Evolutionary conservation across 1,284 basidiomycete species (phyloP).

Genomic region (Papiliotrema flavescens): DNA sequence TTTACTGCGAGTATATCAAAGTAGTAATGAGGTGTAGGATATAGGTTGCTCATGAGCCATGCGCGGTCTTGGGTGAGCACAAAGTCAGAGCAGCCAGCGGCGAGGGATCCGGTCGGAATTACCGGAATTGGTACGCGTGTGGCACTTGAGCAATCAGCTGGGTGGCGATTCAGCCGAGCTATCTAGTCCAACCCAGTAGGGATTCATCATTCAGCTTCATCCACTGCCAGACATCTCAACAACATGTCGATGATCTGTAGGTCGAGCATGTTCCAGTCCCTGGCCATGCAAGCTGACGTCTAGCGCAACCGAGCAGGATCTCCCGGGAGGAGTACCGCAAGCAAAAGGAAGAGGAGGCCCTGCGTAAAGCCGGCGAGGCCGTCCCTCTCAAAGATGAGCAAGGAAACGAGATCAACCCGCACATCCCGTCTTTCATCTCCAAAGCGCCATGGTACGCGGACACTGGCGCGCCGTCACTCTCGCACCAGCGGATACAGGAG

Average conservation of each 20-base stretch:
- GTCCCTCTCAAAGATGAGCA: conserved; percentile 92
- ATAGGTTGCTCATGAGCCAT: too few species aligned
- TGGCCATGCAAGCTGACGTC: conserved; percentile 3
- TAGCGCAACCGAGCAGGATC: conserved; percentile 61
- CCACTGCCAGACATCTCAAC: too few species aligned
- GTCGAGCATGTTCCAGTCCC: too few species aligned
- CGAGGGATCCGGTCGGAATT: neutral
- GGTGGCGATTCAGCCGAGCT: neutral
- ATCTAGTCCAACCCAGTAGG: too few species aligned
- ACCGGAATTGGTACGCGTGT: neutral
- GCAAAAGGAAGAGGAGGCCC: conserved; percentile 93
- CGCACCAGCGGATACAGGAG: conserved; percentile 78
- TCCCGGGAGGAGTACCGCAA: conserved; percentile 89
- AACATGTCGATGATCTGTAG: too few species aligned
- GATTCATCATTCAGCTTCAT: too few species aligned
- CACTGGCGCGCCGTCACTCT: conserved; percentile 81
- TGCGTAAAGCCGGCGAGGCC: conserved; percentile 94
- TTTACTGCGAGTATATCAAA: conserved; percentile 2
- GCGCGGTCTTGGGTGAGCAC: neutral
- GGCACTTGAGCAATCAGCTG: neutral
- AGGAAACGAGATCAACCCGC: conserved; percentile 93
- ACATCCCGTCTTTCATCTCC: conserved; percentile 95
- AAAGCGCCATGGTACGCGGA: conserved; percentile 99
- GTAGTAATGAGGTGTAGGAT: neutral
- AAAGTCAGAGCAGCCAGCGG: too few species aligned